Evolutionary conservation across 2,329 filamentous ascomycete genomes (phyloP).

Genomic region (Ceratocystis destructans): DNA sequence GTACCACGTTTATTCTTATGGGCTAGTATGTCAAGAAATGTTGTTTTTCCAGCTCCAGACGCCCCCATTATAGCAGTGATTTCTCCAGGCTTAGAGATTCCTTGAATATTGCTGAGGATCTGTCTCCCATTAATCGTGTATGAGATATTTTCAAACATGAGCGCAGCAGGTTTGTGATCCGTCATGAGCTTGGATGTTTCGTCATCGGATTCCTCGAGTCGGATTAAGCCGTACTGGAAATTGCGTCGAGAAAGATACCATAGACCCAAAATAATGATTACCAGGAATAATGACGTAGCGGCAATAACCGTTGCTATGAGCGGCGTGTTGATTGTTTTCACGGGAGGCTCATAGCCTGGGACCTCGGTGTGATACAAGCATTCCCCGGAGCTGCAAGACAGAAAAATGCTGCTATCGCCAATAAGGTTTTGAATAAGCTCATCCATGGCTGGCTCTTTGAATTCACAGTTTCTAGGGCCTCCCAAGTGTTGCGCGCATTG

Average conservation of each 20-base stretch:
- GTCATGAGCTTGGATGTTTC: slow-evolving; percentile 74
- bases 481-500: slow-evolving; percentile 55
- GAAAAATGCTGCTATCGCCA: slow-evolving; percentile 75
- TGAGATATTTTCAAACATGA: slow-evolving; percentile 77
- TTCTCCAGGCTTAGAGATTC: slow-evolving; percentile 86
- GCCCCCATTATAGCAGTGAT: slow-evolving; percentile 96
- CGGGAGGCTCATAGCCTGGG: slow-evolving; percentile 73
- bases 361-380: slow-evolving; percentile 88
- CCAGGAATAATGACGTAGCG: slow-evolving; percentile 69
- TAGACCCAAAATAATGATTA: slow-evolving; percentile 66
- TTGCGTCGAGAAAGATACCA: slow-evolving; percentile 80
- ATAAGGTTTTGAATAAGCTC: slow-evolving; percentile 77
- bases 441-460: slow-evolving; percentile 88
- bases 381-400: slow-evolving; percentile 75
- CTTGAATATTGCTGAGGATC: slow-evolving; percentile 67
- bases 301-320: slow-evolving; percentile 91
- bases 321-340: slow-evolving; percentile 94
- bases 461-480: slow-evolving; percentile 54
- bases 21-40: slow-evolving; percentile 88
- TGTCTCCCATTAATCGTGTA: slow-evolving; percentile 80
- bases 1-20: slow-evolving; percentile 89
- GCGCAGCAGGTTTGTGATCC: slow-evolving; percentile 78
- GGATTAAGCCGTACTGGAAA: slow-evolving; percentile 56
- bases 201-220: slow-evolving; percentile 79
- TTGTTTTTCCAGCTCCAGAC: slow-evolving; percentile 93